phyloP scores from a whole-genome alignment of 1,284 basidiomycete species.

The Phellinidium pouzarii region DNA sequence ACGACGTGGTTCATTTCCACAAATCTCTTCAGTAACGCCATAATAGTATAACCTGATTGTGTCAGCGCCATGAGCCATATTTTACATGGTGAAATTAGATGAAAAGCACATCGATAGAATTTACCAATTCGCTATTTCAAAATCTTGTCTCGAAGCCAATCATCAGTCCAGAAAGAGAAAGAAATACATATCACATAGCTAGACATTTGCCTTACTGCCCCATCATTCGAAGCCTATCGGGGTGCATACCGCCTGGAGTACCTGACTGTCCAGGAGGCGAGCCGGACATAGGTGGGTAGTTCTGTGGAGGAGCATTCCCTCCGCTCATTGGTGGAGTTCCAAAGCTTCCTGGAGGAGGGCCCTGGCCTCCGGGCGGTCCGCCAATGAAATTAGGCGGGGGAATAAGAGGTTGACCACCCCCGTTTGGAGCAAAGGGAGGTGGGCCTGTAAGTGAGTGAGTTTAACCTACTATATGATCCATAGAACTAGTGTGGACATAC shows the following conservation, averaged over 20 bases:
- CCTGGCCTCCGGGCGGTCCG: slow-evolving; percentile 21
- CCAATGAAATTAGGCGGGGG: slow-evolving; percentile 29
- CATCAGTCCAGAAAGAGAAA: neutral
- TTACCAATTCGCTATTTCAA: neutral
- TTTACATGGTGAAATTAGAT: neutral
- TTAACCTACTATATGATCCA: neutral
- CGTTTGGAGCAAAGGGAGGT: slow-evolving; percentile 53
- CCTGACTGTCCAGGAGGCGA: slow-evolving; percentile 21
- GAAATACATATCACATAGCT: slow-evolving; percentile 3
- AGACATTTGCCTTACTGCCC: slow-evolving; percentile 23
- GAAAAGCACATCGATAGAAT: neutral
- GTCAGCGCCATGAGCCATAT: neutral
- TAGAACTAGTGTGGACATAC: slow-evolving; percentile 25
- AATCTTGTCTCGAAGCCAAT: neutral
- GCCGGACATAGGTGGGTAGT: slow-evolving; percentile 26
- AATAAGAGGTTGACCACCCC: slow-evolving; percentile 41
- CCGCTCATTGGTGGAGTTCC: slow-evolving; percentile 27
- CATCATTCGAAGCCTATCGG: slow-evolving; percentile 85
- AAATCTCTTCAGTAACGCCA: neutral
- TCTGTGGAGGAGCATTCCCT: slow-evolving; percentile 27
- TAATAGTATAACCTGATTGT: neutral
- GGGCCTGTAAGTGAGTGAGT: slow-evolving; percentile 29
- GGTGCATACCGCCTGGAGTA: slow-evolving; percentile 60
- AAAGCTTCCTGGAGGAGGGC: slow-evolving; percentile 33
- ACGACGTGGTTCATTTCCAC: neutral